Evolutionary conservation across 2,329 filamentous ascomycete species (phyloP), one percentile per base, ranked within the genome.

Genomic region (Xylaria sp.): DNA sequence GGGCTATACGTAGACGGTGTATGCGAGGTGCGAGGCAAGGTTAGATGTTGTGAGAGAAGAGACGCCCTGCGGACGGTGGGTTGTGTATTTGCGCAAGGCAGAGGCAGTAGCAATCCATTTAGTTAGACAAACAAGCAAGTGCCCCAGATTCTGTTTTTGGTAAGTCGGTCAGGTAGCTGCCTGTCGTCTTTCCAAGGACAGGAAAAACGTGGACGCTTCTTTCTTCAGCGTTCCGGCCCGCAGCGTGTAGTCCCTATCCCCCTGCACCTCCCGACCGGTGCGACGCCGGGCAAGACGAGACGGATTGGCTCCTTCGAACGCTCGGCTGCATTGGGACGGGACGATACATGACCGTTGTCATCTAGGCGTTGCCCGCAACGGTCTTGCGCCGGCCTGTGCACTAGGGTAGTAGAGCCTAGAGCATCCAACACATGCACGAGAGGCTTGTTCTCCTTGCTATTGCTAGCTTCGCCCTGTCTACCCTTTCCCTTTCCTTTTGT

Each of bases 171-270:
- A 2, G 19, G 43, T 5, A 25, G 31, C 29, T 40, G 2, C 5
- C 41, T 25, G 17, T 31, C 19, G 8, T 33, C 17, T 40, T 31
- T 13, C 4, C 29, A 33, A 33, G 41, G 9, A 25, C 5, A n/a
- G 17, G 6, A 23, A 44, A 4, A 19, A 19, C 10, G 23, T 31
- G 13, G 33, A 49, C 25, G n/a, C n/a, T n/a, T n/a, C 2, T 35
- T n/a, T 23, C 37, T 47, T 21, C 10, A n/a, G 48, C 58, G 40
- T 41, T 11, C 52, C 58, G 41, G 53, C 35, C 47, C 35, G 54
- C 41, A 13, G 38, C 27, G 25, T 15, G 23, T n/a, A n/a, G n/a
- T n/a, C 21, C 25, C 10, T n/a, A 27, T 6, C 15, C 31, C 37
- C 23, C 44, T 35, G 27, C 21, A 25, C 13, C 19, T 47, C 15